Evolutionary conservation across 1,139 yeast species (phyloP).

Genomic region (Zygoascus meyerae): DNA sequence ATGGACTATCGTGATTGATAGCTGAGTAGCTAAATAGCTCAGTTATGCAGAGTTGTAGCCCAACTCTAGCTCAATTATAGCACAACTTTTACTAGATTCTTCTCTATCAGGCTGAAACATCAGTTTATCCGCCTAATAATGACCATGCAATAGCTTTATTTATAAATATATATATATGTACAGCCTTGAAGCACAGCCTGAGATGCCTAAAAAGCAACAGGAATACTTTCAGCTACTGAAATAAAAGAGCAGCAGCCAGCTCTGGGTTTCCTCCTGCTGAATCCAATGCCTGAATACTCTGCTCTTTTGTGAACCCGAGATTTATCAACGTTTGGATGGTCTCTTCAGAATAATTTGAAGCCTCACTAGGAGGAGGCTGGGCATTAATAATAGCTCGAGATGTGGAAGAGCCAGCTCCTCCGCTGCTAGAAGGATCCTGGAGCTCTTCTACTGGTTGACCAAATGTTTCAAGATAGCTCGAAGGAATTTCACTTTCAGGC

Average conservation of each 20-base stretch:
- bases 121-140: too few species aligned
- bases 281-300: slow-evolving; percentile 60
- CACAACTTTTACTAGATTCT: too few species aligned
- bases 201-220: too few species aligned
- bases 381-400: slow-evolving; percentile 11
- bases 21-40: too few species aligned
- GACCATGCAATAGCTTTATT: too few species aligned
- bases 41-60: too few species aligned
- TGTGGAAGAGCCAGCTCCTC: not conserved
- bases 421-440: slow-evolving; percentile 2
- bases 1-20: too few species aligned
- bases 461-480: slow-evolving; percentile 22
- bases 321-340: slow-evolving; percentile 51
- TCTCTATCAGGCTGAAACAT: too few species aligned
- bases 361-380: slow-evolving; percentile 15
- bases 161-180: too few species aligned
- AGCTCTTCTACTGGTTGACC: slow-evolving; percentile 7
- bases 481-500: slow-evolving; percentile 65
- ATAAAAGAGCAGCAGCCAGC: slow-evolving; percentile 73
- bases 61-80: too few species aligned
- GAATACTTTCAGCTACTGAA: slow-evolving; percentile 31
- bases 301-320: slow-evolving; percentile 64
- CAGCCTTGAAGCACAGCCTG: too few species aligned
- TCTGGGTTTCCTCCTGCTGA: slow-evolving; percentile 74
- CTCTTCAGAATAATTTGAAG: slow-evolving; percentile 38